phyloP scores from a whole-genome alignment of 2,329 filamentous ascomycete species.

The Diplodia seriata region DNA sequence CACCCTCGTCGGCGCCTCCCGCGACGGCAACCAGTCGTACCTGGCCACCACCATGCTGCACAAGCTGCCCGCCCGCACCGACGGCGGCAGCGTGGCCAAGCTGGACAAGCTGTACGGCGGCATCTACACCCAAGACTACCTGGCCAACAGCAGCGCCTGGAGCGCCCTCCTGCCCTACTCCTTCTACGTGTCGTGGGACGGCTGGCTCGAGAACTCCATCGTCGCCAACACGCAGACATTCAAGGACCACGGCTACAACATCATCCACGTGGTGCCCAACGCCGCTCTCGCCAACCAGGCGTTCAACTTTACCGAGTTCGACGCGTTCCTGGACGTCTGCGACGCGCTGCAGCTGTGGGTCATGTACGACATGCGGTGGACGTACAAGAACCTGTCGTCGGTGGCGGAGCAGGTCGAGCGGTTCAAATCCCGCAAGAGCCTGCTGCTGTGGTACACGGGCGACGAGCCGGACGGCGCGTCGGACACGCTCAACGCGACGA shows the following conservation, averaged over 20 bases:
- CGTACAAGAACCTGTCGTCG: constrained; percentile 49
- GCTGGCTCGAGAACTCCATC: constrained; percentile 38
- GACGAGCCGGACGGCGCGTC: constrained; percentile 65
- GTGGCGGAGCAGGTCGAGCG: constrained; percentile 49
- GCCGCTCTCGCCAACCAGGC: constrained; percentile 47
- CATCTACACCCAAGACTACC: constrained; percentile 45
- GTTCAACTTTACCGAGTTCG: constrained; percentile 51
- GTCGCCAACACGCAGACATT: constrained; percentile 1
- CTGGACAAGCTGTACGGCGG: constrained; percentile 57
- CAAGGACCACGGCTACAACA: constrained; percentile 52
- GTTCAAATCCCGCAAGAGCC: constrained; percentile 44
- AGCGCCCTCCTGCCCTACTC: constrained; percentile 55
- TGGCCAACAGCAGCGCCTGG: constrained; percentile 42
- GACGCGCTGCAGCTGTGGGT: constrained; percentile 56
- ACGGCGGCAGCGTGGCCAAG: constrained; percentile 55
- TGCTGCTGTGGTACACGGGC: constrained; percentile 58
- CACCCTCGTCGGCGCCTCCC: constrained; percentile 43
- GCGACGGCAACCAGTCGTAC: constrained; percentile 45
- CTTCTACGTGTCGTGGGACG: constrained; percentile 54
- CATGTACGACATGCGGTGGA: constrained; percentile 56
- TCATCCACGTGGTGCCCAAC: constrained; percentile 53
- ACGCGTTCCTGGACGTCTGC: constrained; percentile 51
- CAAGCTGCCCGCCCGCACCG: constrained; percentile 51
- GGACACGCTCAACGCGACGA: constrained; percentile 59
- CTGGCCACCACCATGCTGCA: constrained; percentile 49